Conservation (phyloP, 1,284 basidiomycete genomes). For the Irpex sp. region DNA sequence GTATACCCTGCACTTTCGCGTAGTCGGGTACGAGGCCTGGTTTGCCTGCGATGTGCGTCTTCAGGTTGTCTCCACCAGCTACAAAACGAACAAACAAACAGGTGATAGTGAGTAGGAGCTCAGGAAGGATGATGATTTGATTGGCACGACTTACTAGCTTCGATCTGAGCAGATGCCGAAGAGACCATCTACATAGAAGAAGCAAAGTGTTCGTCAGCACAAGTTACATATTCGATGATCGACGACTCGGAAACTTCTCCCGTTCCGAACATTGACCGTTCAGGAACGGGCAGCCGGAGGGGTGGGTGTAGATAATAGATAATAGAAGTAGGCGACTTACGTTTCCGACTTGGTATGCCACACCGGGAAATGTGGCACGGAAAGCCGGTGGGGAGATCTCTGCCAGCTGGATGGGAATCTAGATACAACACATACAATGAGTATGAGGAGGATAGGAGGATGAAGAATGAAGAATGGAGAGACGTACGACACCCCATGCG, state of each 20-base stretch:
- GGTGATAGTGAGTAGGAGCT: neutral
- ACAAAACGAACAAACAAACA: conserved; percentile 4
- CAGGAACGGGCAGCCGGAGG: neutral
- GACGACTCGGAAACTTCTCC: neutral
- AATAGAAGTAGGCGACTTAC: conserved; percentile 23
- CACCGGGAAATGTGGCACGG: conserved; percentile 88
- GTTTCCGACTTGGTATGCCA: conserved; percentile 86
- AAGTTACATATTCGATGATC: too few species aligned
- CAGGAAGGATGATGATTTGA: neutral
- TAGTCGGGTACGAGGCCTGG: conserved; percentile 72
- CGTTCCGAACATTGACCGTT: neutral
- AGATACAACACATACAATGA: neutral
- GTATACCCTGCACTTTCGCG: conserved; percentile 81
- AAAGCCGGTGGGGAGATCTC: conserved; percentile 93
- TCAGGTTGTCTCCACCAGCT: conserved; percentile 60
- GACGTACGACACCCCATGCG: conserved; percentile 68
- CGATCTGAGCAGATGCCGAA: conserved; percentile 85
- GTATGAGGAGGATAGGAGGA: neutral
- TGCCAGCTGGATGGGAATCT: conserved; percentile 82
- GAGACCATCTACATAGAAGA: conserved; percentile 66
- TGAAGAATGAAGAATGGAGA: neutral
- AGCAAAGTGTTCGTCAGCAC: conserved; percentile 6
- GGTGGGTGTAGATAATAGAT: neutral
- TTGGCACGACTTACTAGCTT: conserved; percentile 56
- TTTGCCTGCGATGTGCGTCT: conserved; percentile 41